Base-by-base conservation (phyloP, 2,329 filamentous ascomycete genomes). In the Ophiostoma sp. region DNA sequence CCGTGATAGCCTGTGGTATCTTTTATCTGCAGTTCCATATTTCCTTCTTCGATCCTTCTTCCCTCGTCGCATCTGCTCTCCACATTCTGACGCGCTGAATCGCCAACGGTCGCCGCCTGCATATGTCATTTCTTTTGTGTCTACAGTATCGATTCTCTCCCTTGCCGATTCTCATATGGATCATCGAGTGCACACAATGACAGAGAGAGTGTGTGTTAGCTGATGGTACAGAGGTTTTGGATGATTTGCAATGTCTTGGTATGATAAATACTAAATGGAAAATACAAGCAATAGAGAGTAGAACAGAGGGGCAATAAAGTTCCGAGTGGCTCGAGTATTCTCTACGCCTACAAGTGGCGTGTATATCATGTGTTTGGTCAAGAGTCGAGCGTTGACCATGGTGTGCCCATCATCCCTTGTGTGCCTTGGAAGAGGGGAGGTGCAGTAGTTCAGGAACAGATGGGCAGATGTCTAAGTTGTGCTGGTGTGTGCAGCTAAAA, bases 71-170 rank as follows among this genome's bases (percentile, higher is more conserved):
- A 52, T 62, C 1, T n/a, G 6, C 44, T 48, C 52, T 57, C 52
- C 52, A 27, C 57, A 33, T 33, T 39, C 11, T 7, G 62, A 65
- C 62, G 62, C 62, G 62, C 41, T 65, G 62, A 39, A 39, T 65
- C 35, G 62, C 62, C 62, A 65, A 65, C 62, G 62, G 62, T 65
- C 10, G 52, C 13, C 20, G 62, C 62, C 62, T 39, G 62, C 35
- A 23, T 15, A 2, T 10, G 6, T 23, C 35, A 35, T 20, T 11
- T 64, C 33, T 57, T 57, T 23, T 60, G 54, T 31, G 23, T 54
- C 7, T 57, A 27, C 52, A 23, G 52, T 27, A 8, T 57, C 52
- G 52, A 23, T 57, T 57, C 52, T 57, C 11, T 57, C 52, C 52
- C 52, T 57, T 57, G 52, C 52, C 23, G 52, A 57, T 57, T 57